Conservation (phyloP, 2,329 filamentous ascomycete genomes). For the Claviceps purpurea region DNA sequence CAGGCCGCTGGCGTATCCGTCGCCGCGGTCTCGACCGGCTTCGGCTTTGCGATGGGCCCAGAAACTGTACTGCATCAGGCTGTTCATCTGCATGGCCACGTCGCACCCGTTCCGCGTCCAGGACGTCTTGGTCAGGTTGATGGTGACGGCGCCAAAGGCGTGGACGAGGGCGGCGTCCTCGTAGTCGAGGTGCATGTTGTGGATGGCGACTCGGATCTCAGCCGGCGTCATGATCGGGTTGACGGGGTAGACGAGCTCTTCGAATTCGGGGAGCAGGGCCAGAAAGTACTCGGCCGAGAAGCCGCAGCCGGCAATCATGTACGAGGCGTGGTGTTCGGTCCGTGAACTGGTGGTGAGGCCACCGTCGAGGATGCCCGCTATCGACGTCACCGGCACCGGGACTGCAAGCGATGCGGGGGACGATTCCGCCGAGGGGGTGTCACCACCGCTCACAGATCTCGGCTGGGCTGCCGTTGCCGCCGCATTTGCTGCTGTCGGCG, state of each 20-base stretch:
- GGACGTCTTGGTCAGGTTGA: conserved; percentile 20
- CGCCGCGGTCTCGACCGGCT: conserved; percentile 18
- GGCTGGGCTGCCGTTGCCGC: background rate
- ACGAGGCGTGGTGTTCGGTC: background rate
- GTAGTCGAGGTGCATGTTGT: conserved; percentile 17
- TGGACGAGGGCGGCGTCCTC: conserved; percentile 24
- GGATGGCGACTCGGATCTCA: conserved; percentile 19
- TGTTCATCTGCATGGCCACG: conserved; percentile 16
- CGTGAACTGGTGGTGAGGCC: conserved; percentile 1
- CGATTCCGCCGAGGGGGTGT: conserved; percentile 7
- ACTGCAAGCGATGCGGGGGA: conserved; percentile 1
- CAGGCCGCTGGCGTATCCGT: conserved; percentile 16
- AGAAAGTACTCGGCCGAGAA: conserved; percentile 21
- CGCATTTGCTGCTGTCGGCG: too few relatives aligned
- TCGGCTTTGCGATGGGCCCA: conserved; percentile 14
- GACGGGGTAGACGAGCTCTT: conserved; percentile 23
- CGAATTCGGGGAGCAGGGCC: conserved; percentile 19
- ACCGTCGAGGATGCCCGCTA: conserved; percentile 14
- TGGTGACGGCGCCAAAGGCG: conserved; percentile 22
- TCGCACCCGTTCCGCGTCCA: conserved; percentile 16
- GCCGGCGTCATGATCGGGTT: conserved; percentile 20
- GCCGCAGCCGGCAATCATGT: conserved; percentile 4
- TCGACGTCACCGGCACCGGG: conserved; percentile 11
- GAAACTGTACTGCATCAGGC: conserved; percentile 12
- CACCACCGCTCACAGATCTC: conserved; percentile 2